Percentiles rank a stretch among this genome's conserved stretches.
phyloP scores from a whole-genome alignment of 495 filamentous ascomycete genomes.

The Penicillium bovifimosum region DNA sequence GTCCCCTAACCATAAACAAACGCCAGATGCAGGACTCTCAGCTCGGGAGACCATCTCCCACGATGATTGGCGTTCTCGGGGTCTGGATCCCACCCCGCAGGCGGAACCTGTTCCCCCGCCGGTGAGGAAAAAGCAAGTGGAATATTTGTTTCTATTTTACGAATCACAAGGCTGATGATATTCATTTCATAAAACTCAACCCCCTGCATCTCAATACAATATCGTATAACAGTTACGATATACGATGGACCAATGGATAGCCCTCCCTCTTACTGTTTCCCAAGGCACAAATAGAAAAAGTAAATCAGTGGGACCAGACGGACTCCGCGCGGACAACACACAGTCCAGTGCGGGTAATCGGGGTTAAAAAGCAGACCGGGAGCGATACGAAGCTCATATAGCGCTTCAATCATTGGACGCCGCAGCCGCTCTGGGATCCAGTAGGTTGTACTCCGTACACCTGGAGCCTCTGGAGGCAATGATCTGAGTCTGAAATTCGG shows the following conservation, averaged over 20 bases:
- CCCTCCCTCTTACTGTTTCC: not conserved
- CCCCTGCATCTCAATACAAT: not conserved
- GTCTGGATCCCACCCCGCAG: conserved; percentile 29
- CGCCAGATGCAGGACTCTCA: conserved; percentile 29
- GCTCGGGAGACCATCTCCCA: conserved; percentile 22
- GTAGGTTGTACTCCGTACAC: conserved; percentile 11
- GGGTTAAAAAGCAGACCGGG: conserved; percentile 8
- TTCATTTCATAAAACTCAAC: not conserved
- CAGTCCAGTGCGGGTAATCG: conserved; percentile 15
- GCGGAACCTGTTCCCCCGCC: conserved; percentile 23
- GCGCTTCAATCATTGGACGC: conserved; percentile 24
- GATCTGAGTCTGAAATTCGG: conserved; percentile 7
- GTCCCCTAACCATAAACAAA: not conserved
- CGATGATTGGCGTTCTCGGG: conserved; percentile 28
- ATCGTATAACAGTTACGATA: too few relatives aligned
- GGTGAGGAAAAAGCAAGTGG: conserved; percentile 7
- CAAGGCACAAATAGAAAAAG: not conserved
- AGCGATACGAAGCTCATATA: conserved; percentile 24
- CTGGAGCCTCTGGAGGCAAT: too few relatives aligned
- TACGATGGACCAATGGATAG: not conserved
- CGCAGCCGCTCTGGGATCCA: conserved; percentile 22
- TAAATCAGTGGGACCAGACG: conserved; percentile 11
- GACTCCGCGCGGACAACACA: conserved; percentile 1
- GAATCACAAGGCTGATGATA: not conserved
- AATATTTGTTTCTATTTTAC: not conserved